Conservation (phyloP, 345 rosid species). For the Aquilaria sinensis region DNA sequence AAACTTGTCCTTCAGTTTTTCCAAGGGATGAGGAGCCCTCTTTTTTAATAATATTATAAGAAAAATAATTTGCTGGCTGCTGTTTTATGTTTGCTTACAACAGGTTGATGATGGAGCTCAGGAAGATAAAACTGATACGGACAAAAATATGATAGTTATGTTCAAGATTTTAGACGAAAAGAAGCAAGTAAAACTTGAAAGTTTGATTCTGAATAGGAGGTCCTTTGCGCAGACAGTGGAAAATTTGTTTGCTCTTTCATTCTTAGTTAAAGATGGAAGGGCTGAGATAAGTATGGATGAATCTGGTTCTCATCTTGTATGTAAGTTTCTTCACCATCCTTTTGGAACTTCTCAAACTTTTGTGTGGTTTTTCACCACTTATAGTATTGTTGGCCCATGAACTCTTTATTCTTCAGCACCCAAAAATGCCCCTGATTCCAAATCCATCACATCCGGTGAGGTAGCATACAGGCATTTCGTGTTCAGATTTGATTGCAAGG, state of each 20-base stretch:
- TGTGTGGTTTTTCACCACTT: background rate
- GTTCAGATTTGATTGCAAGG: conserved; percentile 79
- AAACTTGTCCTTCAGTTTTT: too few species aligned
- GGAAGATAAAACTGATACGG: conserved; percentile 82
- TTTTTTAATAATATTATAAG: background rate
- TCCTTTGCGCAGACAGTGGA: conserved; percentile 93
- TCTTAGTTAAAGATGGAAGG: conserved; percentile 87
- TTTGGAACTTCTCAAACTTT: background rate
- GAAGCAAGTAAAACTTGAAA: conserved; percentile 60
- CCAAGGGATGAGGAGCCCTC: too few species aligned
- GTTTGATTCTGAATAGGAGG: conserved; percentile 57
- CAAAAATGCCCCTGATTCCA: conserved; percentile 70
- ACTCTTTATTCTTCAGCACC: conserved; percentile 44
- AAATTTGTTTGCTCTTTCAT: conserved; percentile 84
- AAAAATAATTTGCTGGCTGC: background rate
- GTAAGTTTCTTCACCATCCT: conserved; percentile 31
- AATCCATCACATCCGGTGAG: conserved; percentile 46
- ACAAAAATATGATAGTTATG: conserved; percentile 70
- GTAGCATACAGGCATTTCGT: conserved; percentile 72
- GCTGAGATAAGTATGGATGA: conserved; percentile 50
- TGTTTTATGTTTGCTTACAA: background rate
- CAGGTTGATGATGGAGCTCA: conserved; percentile 52
- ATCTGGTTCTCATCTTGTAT: conserved; percentile 59
- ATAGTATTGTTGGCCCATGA: background rate
- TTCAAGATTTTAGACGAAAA: conserved; percentile 55